Conservation (phyloP, 2,329 filamentous ascomycete species). For the Colletotrichum tanaceti region DNA sequence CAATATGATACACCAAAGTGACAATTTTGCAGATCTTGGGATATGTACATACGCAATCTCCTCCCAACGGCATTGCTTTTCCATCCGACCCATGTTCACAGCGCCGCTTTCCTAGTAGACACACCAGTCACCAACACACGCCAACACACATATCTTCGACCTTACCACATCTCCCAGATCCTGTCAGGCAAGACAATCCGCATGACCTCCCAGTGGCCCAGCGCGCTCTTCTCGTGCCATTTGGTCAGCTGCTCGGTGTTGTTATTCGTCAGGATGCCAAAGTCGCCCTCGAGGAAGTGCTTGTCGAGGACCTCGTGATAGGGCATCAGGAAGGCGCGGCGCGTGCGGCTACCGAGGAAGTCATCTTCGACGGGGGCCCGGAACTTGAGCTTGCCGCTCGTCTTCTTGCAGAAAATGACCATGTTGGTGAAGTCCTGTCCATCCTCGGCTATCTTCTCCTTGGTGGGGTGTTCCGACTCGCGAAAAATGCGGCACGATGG, state of each 20-base stretch:
- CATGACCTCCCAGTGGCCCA: constrained; percentile 94
- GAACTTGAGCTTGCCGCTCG: constrained; percentile 67
- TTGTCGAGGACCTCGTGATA: constrained; percentile 72
- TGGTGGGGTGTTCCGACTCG: constrained; percentile 70
- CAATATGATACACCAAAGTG: not conserved
- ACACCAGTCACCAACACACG: not conserved
- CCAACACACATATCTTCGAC: not conserved
- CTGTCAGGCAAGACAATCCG: constrained; percentile 78
- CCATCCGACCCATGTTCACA: not conserved
- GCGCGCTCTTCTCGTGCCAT: constrained; percentile 80
- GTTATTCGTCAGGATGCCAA: constrained; percentile 68
- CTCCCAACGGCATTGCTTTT: not conserved
- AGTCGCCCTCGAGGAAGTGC: constrained; percentile 59
- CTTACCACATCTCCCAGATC: constrained; percentile 91
- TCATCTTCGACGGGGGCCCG: constrained; percentile 73
- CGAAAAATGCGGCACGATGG: constrained; percentile 92
- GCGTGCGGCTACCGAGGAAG: constrained; percentile 76
- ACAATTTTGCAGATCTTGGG: constrained; percentile 9
- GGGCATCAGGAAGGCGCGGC: constrained; percentile 78
- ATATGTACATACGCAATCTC: constrained; percentile 18
- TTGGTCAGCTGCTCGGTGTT: constrained; percentile 74
- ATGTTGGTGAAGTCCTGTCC: constrained; percentile 89
- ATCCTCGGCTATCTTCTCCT: constrained; percentile 58
- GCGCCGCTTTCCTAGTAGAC: not conserved
- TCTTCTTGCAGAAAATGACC: constrained; percentile 91